Percentiles rank a stretch among this genome's conserved stretches.
These are phyloP conservation scores for Astraeus odoratus DNA, from an alignment of 768 basidiomycete genomes.

Conservation along the genomic window DNA sequence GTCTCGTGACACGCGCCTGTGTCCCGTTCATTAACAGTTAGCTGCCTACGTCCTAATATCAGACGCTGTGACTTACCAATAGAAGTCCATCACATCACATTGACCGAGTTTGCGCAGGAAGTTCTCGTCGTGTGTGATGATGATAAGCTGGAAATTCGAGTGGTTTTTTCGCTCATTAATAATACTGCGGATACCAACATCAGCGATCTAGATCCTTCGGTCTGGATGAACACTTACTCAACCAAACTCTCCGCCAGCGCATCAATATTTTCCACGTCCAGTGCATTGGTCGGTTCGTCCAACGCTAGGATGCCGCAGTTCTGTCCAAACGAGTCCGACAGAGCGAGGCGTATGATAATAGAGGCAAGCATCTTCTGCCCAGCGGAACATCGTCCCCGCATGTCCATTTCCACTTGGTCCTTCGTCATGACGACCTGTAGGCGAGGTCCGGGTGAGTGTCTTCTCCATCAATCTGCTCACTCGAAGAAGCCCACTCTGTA, in stretches of 20 bases:
- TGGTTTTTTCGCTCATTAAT: slow-evolving; percentile 88
- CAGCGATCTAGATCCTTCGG: background rate
- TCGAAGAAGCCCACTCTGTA: slow-evolving; percentile 62
- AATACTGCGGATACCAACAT: slow-evolving; percentile 47
- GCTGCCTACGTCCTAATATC: background rate
- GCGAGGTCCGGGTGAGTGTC: slow-evolving; percentile 5
- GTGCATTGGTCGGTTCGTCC: slow-evolving; percentile 96
- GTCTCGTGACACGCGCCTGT: slow-evolving; percentile 76
- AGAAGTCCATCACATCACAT: slow-evolving; percentile 89
- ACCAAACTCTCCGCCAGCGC: slow-evolving; percentile 87
- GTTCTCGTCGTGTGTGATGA: slow-evolving; percentile 96
- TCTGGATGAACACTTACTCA: slow-evolving; percentile 53
- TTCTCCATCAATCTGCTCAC: background rate
- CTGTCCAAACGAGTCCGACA: slow-evolving; percentile 96
- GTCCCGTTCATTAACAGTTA: background rate
- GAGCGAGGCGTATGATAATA: slow-evolving; percentile 93
- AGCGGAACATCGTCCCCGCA: slow-evolving; percentile 97
- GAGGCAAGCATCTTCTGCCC: slow-evolving; percentile 99
- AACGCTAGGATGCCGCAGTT: slow-evolving; percentile 97
- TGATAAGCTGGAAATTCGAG: slow-evolving; percentile 91
- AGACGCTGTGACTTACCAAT: slow-evolving; percentile 49
- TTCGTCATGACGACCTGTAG: slow-evolving; percentile 96
- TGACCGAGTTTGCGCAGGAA: slow-evolving; percentile 90
- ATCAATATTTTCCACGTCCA: slow-evolving; percentile 94
- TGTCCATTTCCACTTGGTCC: slow-evolving; percentile 99